phyloP scores from a whole-genome alignment of 768 basidiomycete genomes.

The Tubosaeta brunneosetosa region DNA sequence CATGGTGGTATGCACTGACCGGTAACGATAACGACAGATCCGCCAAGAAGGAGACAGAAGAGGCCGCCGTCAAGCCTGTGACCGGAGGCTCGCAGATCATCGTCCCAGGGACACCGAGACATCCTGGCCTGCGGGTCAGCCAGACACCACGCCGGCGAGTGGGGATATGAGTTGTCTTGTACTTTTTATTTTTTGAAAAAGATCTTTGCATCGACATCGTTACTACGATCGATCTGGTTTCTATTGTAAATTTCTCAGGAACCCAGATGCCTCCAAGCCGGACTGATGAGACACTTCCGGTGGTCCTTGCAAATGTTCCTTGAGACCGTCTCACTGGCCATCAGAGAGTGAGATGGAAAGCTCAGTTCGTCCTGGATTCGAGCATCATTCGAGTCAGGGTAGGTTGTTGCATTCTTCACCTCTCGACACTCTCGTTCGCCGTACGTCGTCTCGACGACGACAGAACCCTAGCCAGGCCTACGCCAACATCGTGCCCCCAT shows the following conservation, averaged over 20 bases:
- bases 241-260: slow-evolving; percentile 8
- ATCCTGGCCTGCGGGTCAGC: slow-evolving; percentile 59
- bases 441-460: slow-evolving; percentile 47
- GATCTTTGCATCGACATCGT: not conserved
- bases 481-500: not conserved
- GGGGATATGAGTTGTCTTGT: slow-evolving; percentile 47
- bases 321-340: not conserved
- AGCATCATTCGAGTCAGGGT: slow-evolving; percentile 19
- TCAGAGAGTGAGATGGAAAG: slow-evolving; percentile 19
- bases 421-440: slow-evolving; percentile 51
- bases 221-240: not conserved
- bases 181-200: not conserved
- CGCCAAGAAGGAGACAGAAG: slow-evolving; percentile 60
- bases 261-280: not conserved
- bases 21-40: slow-evolving; percentile 34
- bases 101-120: slow-evolving; percentile 76
- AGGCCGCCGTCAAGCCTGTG: slow-evolving; percentile 51
- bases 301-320: slow-evolving; percentile 2
- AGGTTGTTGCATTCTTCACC: slow-evolving; percentile 46
- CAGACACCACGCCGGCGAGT: slow-evolving; percentile 74
- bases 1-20: slow-evolving; percentile 1
- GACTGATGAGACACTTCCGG: slow-evolving; percentile 1
- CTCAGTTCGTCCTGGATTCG: slow-evolving; percentile 10
- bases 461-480: slow-evolving; percentile 2
- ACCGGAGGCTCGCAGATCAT: slow-evolving; percentile 62